Evolutionary conservation across 768 basidiomycete species (phyloP).

Genomic region (Tricholomella constricta): DNA sequence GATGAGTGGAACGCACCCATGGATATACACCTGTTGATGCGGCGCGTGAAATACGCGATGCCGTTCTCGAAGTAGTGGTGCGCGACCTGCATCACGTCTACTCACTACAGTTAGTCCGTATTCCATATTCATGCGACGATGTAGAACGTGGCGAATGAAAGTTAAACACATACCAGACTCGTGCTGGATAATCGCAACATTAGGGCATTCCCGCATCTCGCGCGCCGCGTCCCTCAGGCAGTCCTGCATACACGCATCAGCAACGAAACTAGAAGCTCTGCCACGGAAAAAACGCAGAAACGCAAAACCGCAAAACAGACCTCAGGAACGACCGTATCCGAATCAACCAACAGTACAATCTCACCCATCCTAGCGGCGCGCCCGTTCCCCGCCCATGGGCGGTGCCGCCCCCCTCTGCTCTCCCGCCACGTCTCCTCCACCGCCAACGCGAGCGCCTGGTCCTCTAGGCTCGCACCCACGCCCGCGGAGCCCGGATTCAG

Average conservation of each 20-base stretch:
- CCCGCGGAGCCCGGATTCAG: background rate
- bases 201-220: conserved; percentile 74
- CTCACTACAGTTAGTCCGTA: too few relatives aligned
- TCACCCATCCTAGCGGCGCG: conserved; percentile 71
- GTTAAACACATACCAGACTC: conserved; percentile 52
- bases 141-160: too few relatives aligned
- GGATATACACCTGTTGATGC: conserved; percentile 75
- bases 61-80: conserved; percentile 91
- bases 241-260: conserved; percentile 39
- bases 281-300: background rate
- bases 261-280: background rate
- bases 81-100: conserved; percentile 82
- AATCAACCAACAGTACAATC: conserved; percentile 78
- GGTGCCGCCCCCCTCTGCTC: conserved; percentile 42
- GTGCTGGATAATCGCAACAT: conserved; percentile 86
- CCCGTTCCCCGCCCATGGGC: conserved; percentile 78
- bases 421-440: conserved; percentile 72
- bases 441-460: conserved; percentile 69
- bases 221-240: conserved; percentile 84
- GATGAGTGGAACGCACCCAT: conserved; percentile 56
- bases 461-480: conserved; percentile 47
- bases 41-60: conserved; percentile 79
- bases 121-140: too few relatives aligned
- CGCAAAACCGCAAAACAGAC: conserved; percentile 16
- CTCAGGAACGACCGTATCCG: conserved; percentile 76